Base-by-base conservation (phyloP, 2,329 filamentous ascomycete genomes). In the Aureobasidium sp. region DNA sequence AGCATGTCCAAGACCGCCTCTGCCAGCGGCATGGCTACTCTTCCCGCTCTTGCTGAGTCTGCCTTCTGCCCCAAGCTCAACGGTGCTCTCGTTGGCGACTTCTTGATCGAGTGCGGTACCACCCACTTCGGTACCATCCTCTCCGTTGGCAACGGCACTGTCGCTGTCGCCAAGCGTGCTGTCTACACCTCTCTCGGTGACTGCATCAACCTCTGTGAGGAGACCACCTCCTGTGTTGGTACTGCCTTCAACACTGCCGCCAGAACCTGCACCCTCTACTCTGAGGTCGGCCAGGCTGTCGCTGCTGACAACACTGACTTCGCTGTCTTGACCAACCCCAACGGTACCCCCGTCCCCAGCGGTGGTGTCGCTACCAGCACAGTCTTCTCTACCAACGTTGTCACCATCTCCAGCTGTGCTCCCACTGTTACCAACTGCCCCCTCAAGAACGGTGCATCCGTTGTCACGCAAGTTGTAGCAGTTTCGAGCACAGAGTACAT, bases 371-470 rank as follows among this genome's bases (percentile, higher is more conserved):
- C 48, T 6, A 63, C 61, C 20, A 37, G 26, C 3, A 63, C 61
- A 36, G n/a, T 63, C 56, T 63, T 39, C 62, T 32, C 29, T 13
- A 63, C 55, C 62, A 13, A 39, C 5, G 56, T 63, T 10, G 29
- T 47, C 10, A 60, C 57, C 56, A 61, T 63, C 57, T 52, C 48
- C 10, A 34, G 17, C 39, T 55, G 62, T 41, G 62, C 55, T 29
- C 52, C 62, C n/a, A 63, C 48, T 29, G 62, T 63, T 48, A 60
- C 57, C 52, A 59, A 63, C 62, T 61, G 61, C 53, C 61, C 62
- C 15, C 41, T 53, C 10, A 60, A 24, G 24, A 52, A 29, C 37
- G 46, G 52, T 5, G 5, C 5, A 8, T 32, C 29, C 29, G 29
- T 32, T 32, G 8, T 32, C 29, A 32, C 29, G 5, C 29, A 57